These are phyloP conservation scores for Stachybotrys chlorohalonatus DNA, from an alignment of 2,329 filamentous ascomycete genomes.

Conservation along the genomic window DNA sequence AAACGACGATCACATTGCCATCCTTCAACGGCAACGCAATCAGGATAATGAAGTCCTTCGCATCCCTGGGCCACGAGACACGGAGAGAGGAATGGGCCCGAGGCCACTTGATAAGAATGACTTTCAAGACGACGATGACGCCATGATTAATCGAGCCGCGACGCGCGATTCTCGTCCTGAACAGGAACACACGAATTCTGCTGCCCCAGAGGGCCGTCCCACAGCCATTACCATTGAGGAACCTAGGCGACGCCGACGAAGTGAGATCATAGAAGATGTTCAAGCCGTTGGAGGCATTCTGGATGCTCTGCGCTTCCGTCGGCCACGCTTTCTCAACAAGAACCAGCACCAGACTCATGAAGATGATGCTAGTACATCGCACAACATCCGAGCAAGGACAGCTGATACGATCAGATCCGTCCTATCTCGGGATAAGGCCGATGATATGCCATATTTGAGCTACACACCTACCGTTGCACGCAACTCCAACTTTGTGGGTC, in stretches of 20 bases:
- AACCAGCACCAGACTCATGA: constrained; percentile 29
- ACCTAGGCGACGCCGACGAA: constrained; percentile 33
- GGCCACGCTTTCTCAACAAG: constrained; percentile 28
- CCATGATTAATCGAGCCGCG: constrained; percentile 12
- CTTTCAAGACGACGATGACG: constrained; percentile 24
- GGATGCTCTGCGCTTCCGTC: constrained; percentile 33
- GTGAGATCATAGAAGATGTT: constrained; percentile 31
- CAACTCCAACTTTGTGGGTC: constrained; percentile 84
- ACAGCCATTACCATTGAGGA: constrained; percentile 61
- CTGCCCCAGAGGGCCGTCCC: constrained; percentile 25
- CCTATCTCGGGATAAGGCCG: constrained; percentile 43
- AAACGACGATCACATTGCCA: constrained; percentile 76
- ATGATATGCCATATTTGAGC: constrained; percentile 78
- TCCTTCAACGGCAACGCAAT: constrained; percentile 76
- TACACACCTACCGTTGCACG: constrained; percentile 88
- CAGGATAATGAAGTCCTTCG: constrained; percentile 67
- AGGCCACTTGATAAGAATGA: constrained; percentile 35
- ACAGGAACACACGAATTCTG: constrained; percentile 10
- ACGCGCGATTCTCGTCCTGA: constrained; percentile 17
- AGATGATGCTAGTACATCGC: constrained; percentile 17
- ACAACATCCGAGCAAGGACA: constrained; percentile 34
- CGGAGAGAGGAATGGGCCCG: constrained; percentile 71
- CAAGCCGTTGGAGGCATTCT: constrained; percentile 30
- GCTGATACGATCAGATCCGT: constrained; percentile 50
- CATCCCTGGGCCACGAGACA: constrained; percentile 87